Evolutionary conservation across 2,329 filamentous ascomycete species (phyloP).

Genomic region (Massarina eburnea): DNA sequence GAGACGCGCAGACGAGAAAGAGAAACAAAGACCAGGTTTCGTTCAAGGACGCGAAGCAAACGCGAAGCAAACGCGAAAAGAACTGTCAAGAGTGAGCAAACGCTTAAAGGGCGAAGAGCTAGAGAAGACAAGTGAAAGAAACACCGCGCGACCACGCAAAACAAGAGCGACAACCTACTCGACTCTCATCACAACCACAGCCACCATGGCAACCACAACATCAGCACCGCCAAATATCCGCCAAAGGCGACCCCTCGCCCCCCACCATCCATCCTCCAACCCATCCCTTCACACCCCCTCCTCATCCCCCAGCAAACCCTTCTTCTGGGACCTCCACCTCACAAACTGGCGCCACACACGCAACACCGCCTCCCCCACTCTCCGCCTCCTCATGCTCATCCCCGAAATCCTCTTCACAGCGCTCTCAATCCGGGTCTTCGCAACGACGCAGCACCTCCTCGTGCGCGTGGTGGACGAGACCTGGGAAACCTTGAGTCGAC

Average conservation of each 20-base stretch:
- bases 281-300: not conserved
- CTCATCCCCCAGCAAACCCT: not conserved
- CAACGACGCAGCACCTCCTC: constrained; percentile 15
- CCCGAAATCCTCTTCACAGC: constrained; percentile 13
- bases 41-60: not conserved
- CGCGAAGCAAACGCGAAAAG: not conserved
- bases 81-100: not conserved
- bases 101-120: not conserved
- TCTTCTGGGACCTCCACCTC: not conserved
- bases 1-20: too few species aligned
- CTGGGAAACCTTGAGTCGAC: constrained; percentile 17
- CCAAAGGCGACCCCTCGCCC: constrained; percentile 1
- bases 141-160: too few species aligned
- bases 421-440: constrained; percentile 16
- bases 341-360: not conserved
- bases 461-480: constrained; percentile 13
- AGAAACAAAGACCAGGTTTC: too few species aligned
- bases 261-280: not conserved
- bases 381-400: constrained; percentile 13
- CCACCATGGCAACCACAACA: not conserved
- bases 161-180: too few species aligned
- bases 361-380: not conserved
- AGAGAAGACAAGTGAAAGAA: too few species aligned
- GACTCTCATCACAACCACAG: not conserved
- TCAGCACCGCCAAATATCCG: not conserved